phyloP scores from a whole-genome alignment of 2,329 filamentous ascomycete genomes.

The Phialocephala subalpina region DNA sequence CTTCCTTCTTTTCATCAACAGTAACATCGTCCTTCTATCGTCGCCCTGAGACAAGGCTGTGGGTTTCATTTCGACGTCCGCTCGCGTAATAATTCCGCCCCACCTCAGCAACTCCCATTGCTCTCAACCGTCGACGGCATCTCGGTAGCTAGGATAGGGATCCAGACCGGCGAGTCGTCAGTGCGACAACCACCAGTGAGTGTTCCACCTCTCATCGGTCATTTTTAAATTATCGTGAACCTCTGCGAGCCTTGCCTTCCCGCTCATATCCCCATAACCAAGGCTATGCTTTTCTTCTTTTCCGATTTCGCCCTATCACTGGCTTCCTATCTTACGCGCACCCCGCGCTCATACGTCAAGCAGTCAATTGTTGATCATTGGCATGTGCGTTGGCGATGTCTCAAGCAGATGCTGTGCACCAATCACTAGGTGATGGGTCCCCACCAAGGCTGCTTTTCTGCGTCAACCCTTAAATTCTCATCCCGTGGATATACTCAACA shows the following conservation, averaged over 20 bases:
- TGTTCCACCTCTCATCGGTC: slow-evolving; percentile 1
- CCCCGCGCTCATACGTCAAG: slow-evolving; percentile 1
- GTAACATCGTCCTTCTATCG: slow-evolving; percentile 4
- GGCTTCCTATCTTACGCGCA: neutral
- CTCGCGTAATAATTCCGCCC: slow-evolving; percentile 3
- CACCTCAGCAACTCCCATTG: neutral
- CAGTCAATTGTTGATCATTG: neutral
- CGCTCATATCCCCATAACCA: slow-evolving; percentile 4
- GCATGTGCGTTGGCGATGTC: slow-evolving; percentile 10
- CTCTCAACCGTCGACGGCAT: neutral
- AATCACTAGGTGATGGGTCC: slow-evolving; percentile 14
- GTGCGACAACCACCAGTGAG: slow-evolving; percentile 13
- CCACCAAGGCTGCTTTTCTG: slow-evolving; percentile 11
- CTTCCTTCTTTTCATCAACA: slow-evolving; percentile 7
- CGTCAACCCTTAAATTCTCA: neutral
- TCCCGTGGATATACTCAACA: slow-evolving; percentile 12
- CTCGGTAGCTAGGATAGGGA: slow-evolving; percentile 2
- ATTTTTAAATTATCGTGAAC: slow-evolving; percentile 8
- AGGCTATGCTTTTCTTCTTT: slow-evolving; percentile 13
- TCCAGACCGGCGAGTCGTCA: neutral
- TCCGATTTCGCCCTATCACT: slow-evolving; percentile 6
- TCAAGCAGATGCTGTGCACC: neutral
- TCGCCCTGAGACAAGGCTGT: slow-evolving; percentile 8
- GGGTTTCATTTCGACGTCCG: slow-evolving; percentile 11
- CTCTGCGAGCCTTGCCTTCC: neutral